Conservation (phyloP, 441 rosid genomes). For the Euphorbia schlechtendalii region DNA sequence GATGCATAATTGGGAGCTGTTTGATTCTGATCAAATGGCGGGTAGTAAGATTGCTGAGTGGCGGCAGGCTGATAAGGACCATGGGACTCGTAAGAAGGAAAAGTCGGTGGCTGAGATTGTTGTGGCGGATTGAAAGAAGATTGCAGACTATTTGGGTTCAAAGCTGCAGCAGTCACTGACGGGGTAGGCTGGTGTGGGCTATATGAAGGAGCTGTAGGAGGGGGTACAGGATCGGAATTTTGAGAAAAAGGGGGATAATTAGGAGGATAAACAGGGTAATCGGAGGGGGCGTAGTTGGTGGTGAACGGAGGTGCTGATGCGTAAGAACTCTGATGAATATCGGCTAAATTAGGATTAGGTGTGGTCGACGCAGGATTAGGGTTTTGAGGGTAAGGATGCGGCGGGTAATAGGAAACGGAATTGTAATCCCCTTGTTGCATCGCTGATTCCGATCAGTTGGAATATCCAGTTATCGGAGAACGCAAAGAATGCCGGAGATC, state of each 20-base stretch:
- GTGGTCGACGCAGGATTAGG: constrained; percentile 20
- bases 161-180: constrained; percentile 17
- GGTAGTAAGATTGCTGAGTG: constrained; percentile 39
- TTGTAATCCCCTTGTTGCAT: constrained; percentile 87
- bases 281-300: constrained; percentile 42
- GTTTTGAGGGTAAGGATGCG: constrained; percentile 28
- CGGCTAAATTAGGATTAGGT: constrained; percentile 33
- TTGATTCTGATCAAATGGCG: constrained; percentile 59
- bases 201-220: constrained; percentile 64
- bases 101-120: constrained; percentile 30
- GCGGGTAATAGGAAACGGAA: constrained; percentile 58
- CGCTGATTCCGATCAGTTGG: constrained; percentile 14
- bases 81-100: constrained; percentile 59
- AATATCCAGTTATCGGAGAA: background rate
- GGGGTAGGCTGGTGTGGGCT: no score
- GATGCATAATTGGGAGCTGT: constrained; percentile 36
- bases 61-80: constrained; percentile 50
- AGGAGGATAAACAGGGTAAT: no score
- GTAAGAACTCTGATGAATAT: constrained; percentile 45
- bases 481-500: no score
- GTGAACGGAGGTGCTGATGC: constrained; percentile 89
- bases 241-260: constrained; percentile 52
- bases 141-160: constrained; percentile 25
- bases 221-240: constrained; percentile 51
- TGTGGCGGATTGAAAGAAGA: constrained; percentile 27